Evolutionary conservation across 306 rosid species (phyloP).

Genomic region (Cucumis melo): DNA sequence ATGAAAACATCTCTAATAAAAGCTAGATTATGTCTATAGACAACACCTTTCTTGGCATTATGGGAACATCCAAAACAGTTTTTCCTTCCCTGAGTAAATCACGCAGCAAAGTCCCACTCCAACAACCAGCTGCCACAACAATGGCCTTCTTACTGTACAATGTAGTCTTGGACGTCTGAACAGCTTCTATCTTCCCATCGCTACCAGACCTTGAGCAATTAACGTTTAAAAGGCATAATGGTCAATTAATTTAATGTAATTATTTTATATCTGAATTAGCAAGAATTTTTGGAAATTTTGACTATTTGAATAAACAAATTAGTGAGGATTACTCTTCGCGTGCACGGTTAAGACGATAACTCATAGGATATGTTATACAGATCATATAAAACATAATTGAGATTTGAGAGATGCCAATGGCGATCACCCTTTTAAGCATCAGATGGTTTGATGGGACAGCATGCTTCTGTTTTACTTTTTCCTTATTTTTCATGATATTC

Average conservation of each 20-base stretch:
- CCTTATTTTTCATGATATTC: background rate
- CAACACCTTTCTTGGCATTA: constrained; percentile 73
- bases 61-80: constrained; percentile 48
- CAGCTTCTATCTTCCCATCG: constrained; percentile 36
- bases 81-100: constrained; percentile 51
- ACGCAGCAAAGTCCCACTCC: constrained; percentile 81
- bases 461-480: background rate
- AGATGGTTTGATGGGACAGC: background rate
- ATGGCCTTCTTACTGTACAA: constrained; percentile 59
- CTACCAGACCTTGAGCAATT: constrained; percentile 28
- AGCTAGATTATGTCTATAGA: background rate
- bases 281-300: background rate
- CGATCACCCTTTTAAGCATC: background rate
- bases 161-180: constrained; percentile 47
- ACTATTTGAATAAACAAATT: background rate
- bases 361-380: background rate
- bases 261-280: background rate
- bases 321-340: background rate
- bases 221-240: background rate
- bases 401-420: background rate
- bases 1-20: background rate
- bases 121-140: constrained; percentile 83
- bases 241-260: background rate
- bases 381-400: background rate
- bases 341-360: background rate